phyloP scores from a whole-genome alignment of 495 filamentous ascomycete genomes.

The Stereocaulon alpinum region DNA sequence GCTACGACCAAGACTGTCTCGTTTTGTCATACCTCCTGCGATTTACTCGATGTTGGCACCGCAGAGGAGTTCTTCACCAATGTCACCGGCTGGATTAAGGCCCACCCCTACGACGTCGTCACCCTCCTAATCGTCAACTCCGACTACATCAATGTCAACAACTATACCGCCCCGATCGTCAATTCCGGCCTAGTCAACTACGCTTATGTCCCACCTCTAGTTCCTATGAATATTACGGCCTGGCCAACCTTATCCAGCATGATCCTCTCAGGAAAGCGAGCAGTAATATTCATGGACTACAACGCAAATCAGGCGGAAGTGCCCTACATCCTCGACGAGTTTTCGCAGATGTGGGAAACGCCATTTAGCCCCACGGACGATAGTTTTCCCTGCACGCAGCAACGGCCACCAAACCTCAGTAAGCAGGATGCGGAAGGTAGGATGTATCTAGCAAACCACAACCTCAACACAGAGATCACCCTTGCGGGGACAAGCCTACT shows the following conservation, averaged over 20 bases:
- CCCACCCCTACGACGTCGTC: slow-evolving; percentile 82
- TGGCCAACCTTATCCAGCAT: slow-evolving; percentile 80
- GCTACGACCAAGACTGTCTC: slow-evolving; percentile 45
- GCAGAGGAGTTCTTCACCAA: slow-evolving; percentile 60
- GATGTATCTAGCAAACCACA: slow-evolving; percentile 90
- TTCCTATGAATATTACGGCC: slow-evolving; percentile 59
- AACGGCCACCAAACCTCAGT: slow-evolving; percentile 50
- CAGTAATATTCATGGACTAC: slow-evolving; percentile 69
- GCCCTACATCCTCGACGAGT: slow-evolving; percentile 58
- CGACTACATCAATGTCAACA: slow-evolving; percentile 51
- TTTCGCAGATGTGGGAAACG: slow-evolving; percentile 58
- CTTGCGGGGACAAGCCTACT: slow-evolving; percentile 50
- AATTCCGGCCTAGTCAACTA: slow-evolving; percentile 57
- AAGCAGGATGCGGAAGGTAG: slow-evolving; percentile 43
- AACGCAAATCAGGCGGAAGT: slow-evolving; percentile 66
- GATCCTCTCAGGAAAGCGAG: slow-evolving; percentile 56
- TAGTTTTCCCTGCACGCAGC: slow-evolving; percentile 47
- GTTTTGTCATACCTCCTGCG: slow-evolving; percentile 69
- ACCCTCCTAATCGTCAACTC: slow-evolving; percentile 81
- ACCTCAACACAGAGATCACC: slow-evolving; percentile 65
- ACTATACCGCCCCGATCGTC: slow-evolving; percentile 52
- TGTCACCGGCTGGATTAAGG: slow-evolving; percentile 62
- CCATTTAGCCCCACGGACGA: slow-evolving; percentile 52
- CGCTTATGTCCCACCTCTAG: slow-evolving; percentile 58
- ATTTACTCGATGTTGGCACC: slow-evolving; percentile 67